A percentile compares a stretch with the other conserved stretches of the same genome.
These are phyloP conservation scores for Porogramme epimiltina DNA, from an alignment of 1,284 basidiomycete genomes.

Conservation along the genomic window DNA sequence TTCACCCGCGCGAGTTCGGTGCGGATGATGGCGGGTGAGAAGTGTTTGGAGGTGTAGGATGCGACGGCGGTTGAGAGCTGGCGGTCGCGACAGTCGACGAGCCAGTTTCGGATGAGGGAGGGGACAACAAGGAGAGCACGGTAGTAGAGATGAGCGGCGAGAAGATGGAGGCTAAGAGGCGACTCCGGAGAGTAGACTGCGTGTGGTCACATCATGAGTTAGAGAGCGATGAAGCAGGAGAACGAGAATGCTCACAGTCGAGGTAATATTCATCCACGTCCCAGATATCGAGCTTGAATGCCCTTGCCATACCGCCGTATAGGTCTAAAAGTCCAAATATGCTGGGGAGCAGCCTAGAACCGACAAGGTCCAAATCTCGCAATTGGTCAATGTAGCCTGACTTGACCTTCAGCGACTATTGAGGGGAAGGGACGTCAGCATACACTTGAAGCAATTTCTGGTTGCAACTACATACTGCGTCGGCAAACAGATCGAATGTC, in stretches of 20 bases:
- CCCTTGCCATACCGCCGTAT: constrained; percentile 56
- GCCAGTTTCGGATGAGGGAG: constrained; percentile 84
- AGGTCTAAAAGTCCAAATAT: constrained; percentile 73
- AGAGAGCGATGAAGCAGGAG: constrained; percentile 7
- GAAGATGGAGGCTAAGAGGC: constrained; percentile 60
- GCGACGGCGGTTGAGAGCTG: constrained; percentile 80
- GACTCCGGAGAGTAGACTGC: constrained; percentile 66
- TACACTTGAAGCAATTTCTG: background rate
- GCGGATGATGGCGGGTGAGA: constrained; percentile 88
- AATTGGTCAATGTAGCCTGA: constrained; percentile 86
- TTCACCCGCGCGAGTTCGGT: constrained; percentile 83
- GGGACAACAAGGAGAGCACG: constrained; percentile 82
- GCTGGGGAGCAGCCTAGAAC: constrained; percentile 71
- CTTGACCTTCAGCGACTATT: constrained; percentile 79
- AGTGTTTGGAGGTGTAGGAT: constrained; percentile 82
- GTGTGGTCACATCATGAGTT: background rate
- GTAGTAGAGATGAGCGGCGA: constrained; percentile 91
- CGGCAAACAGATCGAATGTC: constrained; percentile 83
- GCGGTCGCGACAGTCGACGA: constrained; percentile 86
- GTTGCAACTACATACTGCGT: constrained; percentile 63
- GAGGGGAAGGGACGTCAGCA: constrained; percentile 11
- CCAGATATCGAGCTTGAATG: constrained; percentile 83
- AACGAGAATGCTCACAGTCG: constrained; percentile 60
- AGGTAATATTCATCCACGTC: constrained; percentile 85
- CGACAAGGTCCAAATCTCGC: constrained; percentile 68